A percentile compares a stretch with the other conserved stretches of the same genome.
Conservation (phyloP, 768 basidiomycete genomes). For the Amanita subjunquillea region DNA sequence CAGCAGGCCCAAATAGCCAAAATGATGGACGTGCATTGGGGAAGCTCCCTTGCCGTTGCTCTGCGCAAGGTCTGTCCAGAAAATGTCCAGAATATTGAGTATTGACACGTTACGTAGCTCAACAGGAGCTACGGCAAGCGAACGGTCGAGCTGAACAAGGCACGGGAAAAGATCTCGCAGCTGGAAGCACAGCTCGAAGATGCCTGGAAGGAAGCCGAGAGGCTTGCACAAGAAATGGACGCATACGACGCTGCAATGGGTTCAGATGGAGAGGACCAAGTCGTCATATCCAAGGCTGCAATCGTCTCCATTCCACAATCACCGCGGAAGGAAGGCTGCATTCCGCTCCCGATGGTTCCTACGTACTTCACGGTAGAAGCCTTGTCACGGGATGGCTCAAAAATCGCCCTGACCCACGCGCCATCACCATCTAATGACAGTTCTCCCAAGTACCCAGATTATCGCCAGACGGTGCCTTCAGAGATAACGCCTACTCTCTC, state of each 20-base stretch:
- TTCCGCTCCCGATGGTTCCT: conserved; percentile 6
- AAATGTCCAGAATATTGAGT: neutral
- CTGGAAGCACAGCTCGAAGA: conserved; percentile 68
- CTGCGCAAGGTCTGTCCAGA: conserved; percentile 47
- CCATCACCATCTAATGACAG: neutral
- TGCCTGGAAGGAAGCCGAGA: conserved; percentile 73
- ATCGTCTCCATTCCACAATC: conserved; percentile 28
- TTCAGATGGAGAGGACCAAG: conserved; percentile 23
- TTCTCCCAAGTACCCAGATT: neutral
- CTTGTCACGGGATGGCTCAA: conserved; percentile 1
- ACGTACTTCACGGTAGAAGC: conserved; percentile 10
- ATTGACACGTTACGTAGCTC: conserved; percentile 23
- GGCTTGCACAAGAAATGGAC: conserved; percentile 64
- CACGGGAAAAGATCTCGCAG: conserved; percentile 35
- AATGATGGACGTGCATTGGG: conserved; percentile 55
- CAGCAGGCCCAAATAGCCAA: conserved; percentile 55
- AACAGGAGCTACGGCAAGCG: conserved; percentile 66
- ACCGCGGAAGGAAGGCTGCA: conserved; percentile 10
- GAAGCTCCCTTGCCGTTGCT: conserved; percentile 70
- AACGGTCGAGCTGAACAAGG: conserved; percentile 41
- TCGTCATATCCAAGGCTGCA: conserved; percentile 38
- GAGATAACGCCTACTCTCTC: neutral
- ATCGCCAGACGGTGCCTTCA: conserved; percentile 1
- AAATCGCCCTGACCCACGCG: neutral
- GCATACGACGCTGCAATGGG: conserved; percentile 33